Percentiles rank a stretch among this genome's conserved stretches.
Conservation (phyloP, 2,329 filamentous ascomycete genomes). For the Pyrenophora tritici-repentis region DNA sequence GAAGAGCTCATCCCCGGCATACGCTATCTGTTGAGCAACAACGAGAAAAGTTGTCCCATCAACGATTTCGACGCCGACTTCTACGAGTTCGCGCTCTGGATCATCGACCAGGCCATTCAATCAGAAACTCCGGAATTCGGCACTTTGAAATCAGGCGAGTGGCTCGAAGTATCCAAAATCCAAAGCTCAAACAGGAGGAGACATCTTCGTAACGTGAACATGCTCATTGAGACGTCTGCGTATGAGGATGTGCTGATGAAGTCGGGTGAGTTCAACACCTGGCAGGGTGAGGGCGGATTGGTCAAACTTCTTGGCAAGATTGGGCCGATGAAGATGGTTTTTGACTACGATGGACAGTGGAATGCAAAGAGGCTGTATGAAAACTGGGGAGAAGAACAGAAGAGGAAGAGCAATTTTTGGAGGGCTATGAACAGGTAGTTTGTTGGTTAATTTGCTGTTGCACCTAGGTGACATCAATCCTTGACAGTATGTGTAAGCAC, state of each 20-base stretch:
- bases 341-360: not conserved
- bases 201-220: not conserved
- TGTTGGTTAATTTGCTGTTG: not conserved
- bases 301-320: not conserved
- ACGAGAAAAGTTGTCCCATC: not conserved
- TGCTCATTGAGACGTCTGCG: not conserved
- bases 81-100: not conserved
- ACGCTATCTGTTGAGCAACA: not conserved
- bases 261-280: not conserved
- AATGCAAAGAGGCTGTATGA: not conserved
- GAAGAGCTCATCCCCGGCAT: not conserved
- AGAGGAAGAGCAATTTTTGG: not conserved
- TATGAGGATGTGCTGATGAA: no score
- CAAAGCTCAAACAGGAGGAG: not conserved
- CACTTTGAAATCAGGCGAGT: not conserved
- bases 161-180: no score
- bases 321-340: not conserved
- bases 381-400: not conserved
- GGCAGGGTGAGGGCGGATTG: not conserved
- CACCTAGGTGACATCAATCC: no score
- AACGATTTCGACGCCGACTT: not conserved
- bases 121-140: not conserved
- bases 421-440: not conserved
- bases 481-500: no score
- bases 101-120: not conserved